A percentile compares a stretch with the other conserved stretches of the same genome.
These are phyloP conservation scores for Arctium minus DNA, from an alignment of 129 eudicot species.

Conservation along the genomic window DNA sequence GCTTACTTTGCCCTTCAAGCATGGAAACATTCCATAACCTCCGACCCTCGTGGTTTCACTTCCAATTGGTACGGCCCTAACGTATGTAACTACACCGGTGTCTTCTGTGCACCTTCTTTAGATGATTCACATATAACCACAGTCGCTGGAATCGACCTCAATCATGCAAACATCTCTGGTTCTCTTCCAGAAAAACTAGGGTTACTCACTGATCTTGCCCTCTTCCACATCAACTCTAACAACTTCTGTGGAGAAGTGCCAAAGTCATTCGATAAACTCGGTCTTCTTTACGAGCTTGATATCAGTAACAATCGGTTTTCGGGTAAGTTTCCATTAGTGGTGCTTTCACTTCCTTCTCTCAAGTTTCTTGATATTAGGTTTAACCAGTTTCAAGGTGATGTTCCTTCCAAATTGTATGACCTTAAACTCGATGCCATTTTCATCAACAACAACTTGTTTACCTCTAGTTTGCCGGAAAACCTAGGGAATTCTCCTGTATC, in stretches of 20 bases:
- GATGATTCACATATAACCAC: conserved; percentile 49
- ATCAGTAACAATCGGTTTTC: conserved; percentile 68
- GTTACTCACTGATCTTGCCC: conserved; percentile 53
- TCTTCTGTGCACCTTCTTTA: conserved; percentile 72
- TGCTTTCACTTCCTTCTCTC: conserved; percentile 48
- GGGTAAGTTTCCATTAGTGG: conserved; percentile 56
- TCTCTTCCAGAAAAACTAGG: conserved; percentile 57
- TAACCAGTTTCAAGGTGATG: conserved; percentile 49
- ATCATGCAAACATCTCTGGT: conserved; percentile 63
- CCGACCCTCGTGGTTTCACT: conserved; percentile 67
- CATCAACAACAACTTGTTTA: conserved; percentile 65
- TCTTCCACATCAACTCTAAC: conserved; percentile 71
- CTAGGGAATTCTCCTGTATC: conserved; percentile 74
- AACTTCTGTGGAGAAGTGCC: conserved; percentile 58
- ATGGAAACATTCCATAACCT: conserved; percentile 60
- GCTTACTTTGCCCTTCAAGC: conserved; percentile 83
- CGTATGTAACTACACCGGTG: conserved; percentile 78
- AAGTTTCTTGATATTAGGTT: conserved; percentile 62
- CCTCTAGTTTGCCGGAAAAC: conserved; percentile 37
- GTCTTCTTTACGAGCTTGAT: conserved; percentile 59
- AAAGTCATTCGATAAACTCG: conserved; percentile 33
- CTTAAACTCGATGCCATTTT: conserved; percentile 75
- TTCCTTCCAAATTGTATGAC: conserved; percentile 59
- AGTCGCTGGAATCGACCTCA: conserved; percentile 76
- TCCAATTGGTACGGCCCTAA: conserved; percentile 56